A percentile compares a stretch with the other conserved stretches of the same genome.
Conservation (phyloP, 1,139 yeast genomes). For the Sugiyamaella sp. region DNA sequence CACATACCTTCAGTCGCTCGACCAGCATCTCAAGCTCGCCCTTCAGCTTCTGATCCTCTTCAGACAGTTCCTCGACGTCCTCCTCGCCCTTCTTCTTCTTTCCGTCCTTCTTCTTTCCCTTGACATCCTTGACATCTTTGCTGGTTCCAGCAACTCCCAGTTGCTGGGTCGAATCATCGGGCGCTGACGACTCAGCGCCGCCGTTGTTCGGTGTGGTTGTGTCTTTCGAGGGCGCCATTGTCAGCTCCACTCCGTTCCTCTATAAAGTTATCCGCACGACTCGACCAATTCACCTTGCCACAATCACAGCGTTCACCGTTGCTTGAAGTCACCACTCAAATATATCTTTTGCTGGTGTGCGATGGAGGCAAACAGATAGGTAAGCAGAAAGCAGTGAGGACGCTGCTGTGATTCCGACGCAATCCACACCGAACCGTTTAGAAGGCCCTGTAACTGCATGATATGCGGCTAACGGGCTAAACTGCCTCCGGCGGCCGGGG, state of each 20-base stretch:
- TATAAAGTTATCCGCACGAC: neutral
- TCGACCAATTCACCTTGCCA: neutral
- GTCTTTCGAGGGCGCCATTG: slow-evolving; percentile 22
- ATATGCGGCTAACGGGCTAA: neutral
- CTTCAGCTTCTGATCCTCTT: slow-evolving; percentile 90
- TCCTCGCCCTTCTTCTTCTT: slow-evolving; percentile 44
- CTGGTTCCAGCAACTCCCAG: slow-evolving; percentile 1
- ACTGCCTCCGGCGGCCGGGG: neutral
- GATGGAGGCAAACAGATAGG: slow-evolving; percentile 4
- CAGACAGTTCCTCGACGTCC: slow-evolving; percentile 80
- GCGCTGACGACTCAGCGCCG: neutral
- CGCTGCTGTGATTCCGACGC: neutral
- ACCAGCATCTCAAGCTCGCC: slow-evolving; percentile 86
- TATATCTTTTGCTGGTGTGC: neutral
- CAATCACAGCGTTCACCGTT: neutral
- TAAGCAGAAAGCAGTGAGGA: slow-evolving; percentile 10
- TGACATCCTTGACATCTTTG: slow-evolving; percentile 8
- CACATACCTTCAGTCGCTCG: slow-evolving; percentile 57
- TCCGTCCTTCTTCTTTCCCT: slow-evolving; percentile 26
- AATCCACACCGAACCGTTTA: slow-evolving; percentile 5
- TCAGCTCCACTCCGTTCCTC: slow-evolving; percentile 2
- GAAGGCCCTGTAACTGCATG: neutral
- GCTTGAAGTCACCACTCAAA: neutral
- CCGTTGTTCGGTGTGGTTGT: slow-evolving; percentile 1
- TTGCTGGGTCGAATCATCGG: slow-evolving; percentile 6